Conservation (phyloP, 768 basidiomycete species). For the Punctularia strigosozonata region DNA sequence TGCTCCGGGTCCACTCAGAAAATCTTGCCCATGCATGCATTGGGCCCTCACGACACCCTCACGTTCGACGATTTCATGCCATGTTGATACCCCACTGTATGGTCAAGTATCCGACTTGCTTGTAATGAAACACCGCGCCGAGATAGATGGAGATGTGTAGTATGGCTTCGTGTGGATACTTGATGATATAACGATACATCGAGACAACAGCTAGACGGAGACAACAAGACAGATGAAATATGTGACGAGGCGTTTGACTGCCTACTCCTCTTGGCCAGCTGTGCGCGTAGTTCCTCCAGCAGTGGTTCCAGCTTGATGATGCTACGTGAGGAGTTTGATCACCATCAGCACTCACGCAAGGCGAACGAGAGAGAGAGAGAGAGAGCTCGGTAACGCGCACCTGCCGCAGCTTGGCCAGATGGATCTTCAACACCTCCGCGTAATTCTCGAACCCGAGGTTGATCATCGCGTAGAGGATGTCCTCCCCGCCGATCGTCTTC, state of each 20-base stretch:
- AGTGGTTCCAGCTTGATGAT: conserved; percentile 4
- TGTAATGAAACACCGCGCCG: background rate
- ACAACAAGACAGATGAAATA: background rate
- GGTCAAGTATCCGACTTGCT: background rate
- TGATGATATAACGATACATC: no score
- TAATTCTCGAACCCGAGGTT: conserved; percentile 93
- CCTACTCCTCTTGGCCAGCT: background rate
- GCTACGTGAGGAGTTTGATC: conserved; percentile 2
- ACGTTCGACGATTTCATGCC: background rate
- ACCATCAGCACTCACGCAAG: background rate
- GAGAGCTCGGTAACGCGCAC: conserved; percentile 23
- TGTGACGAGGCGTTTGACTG: background rate
- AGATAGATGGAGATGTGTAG: background rate
- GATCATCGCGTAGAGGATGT: conserved; percentile 91
- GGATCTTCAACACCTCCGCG: conserved; percentile 84
- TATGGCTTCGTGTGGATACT: no score
- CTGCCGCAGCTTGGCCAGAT: conserved; percentile 82
- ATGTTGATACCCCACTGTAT: background rate
- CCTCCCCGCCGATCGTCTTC: conserved; percentile 97
- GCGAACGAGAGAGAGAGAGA: background rate
- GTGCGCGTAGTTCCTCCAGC: background rate
- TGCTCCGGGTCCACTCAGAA: no score
- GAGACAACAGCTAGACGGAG: background rate
- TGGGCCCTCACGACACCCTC: background rate
- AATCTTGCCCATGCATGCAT: background rate